Evolutionary conservation across 2,329 filamentous ascomycete genomes (phyloP), one percentile per base, ranked within the genome.

Genomic region (Drechslerella coelobrocha): DNA sequence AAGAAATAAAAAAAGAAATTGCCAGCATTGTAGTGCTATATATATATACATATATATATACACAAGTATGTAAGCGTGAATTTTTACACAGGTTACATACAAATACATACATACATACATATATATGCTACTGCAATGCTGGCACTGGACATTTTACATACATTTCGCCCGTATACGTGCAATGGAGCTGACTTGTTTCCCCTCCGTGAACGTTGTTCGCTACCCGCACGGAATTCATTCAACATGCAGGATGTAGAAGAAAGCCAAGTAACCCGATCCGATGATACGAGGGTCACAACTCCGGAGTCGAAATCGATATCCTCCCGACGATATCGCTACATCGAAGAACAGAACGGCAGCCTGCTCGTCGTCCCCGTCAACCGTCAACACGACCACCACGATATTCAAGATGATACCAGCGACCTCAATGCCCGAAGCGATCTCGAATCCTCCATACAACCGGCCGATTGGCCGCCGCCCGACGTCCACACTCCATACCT

Each of bases 191-290:
- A 68, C 54, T 17, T 59, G 34, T 59, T 50, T 8, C 12, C 37
- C 9, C 8, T 26, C 12, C 50, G 26, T 37, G 54, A 50, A 47
- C 60, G n/a, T n/a, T n/a, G n/a, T n/a, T n/a, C n/a, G n/a, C 29
- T 17, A 50, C 31, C 53, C n/a, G 37, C 34, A 39, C 12, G 4
- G 34, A 10, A 14, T n/a, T 27, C 12, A 17, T 51, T n/a, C 12
- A 39, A 14, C 34, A 6, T 62, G 19, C 57, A 69, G 65, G 65
- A 69, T 31, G 57, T 69, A 59, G 65, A 69, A 62, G 65, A 69
- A 26, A 69, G 65, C 53, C 65, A 69, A 56, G 65, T 62, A 61
- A 69, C 65, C 52, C 57, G 65, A 21, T 69, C 65, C 23, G 65
- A 69, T 53, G 65, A 69, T 48, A 69, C 65, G 27, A 51, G 65